phyloP scores from a whole-genome alignment of 2,329 filamentous ascomycete species.

The Aspergillus carbonarius region DNA sequence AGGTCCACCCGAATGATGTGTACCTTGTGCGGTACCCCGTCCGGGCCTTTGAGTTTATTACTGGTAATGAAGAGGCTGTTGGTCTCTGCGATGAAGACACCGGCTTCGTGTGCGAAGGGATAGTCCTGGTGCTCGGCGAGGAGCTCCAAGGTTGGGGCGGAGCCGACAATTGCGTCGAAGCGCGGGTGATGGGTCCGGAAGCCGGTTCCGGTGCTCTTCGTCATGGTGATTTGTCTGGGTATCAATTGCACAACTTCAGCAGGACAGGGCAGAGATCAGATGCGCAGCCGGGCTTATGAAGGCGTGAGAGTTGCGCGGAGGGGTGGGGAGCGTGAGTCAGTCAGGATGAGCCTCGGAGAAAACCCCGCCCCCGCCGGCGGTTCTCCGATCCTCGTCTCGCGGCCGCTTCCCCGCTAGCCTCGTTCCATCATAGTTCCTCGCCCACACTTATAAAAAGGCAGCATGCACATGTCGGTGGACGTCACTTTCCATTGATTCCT shows the following conservation, averaged over 20 bases:
- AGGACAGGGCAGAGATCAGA: no score
- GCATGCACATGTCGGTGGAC: no score
- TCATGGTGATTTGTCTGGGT: no score
- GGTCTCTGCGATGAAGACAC: conserved; percentile 34
- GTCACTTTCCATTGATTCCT: no score
- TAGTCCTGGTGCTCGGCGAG: conserved; percentile 39
- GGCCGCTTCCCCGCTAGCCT: conserved; percentile 49
- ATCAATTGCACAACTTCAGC: no score
- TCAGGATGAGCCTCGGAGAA: no score
- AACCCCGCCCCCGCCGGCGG: not conserved
- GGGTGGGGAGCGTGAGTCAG: no score
- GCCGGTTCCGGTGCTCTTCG: not conserved
- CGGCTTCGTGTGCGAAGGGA: conserved; percentile 53
- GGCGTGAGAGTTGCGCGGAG: not conserved
- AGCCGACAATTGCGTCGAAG: conserved; percentile 37
- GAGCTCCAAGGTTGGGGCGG: conserved; percentile 35
- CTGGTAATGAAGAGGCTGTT: conserved; percentile 41
- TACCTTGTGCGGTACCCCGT: conserved; percentile 21
- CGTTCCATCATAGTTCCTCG: conserved; percentile 21
- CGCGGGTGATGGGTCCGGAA: conserved; percentile 18
- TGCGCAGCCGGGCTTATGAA: no score
- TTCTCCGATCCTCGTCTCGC: not conserved
- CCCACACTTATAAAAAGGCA: not conserved
- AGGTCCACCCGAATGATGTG: conserved; percentile 23
- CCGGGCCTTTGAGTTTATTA: conserved; percentile 26